Evolutionary conservation across 1,284 basidiomycete genomes (phyloP).

Genomic region (Leccinum subrobustum): DNA sequence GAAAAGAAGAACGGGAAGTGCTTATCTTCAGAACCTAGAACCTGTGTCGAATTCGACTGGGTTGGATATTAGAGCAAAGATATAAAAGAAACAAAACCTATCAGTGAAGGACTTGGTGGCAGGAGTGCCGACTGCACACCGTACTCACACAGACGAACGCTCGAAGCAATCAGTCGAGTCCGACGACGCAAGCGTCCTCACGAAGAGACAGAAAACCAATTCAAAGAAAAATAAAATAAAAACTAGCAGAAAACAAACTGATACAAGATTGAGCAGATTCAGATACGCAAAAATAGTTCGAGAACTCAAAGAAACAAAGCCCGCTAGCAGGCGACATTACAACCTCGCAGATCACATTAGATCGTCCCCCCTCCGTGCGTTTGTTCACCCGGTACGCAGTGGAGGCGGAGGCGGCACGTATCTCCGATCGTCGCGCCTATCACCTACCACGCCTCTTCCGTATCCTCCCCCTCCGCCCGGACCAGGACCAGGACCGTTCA

Average conservation of each 20-base stretch:
- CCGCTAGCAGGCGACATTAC: too few relatives aligned
- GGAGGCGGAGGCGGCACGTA: constrained; percentile 21
- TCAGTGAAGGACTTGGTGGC: neutral
- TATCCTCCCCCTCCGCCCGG: constrained; percentile 7
- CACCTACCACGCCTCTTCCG: constrained; percentile 10
- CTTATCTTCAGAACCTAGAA: constrained; percentile 1
- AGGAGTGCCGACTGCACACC: constrained; percentile 12
- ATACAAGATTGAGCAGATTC: too few relatives aligned
- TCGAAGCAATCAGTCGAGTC: too few relatives aligned
- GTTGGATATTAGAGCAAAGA: neutral
- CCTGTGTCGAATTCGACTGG: constrained; percentile 25
- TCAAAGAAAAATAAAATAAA: too few relatives aligned
- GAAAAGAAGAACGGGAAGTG: too few relatives aligned
- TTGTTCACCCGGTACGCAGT: constrained; percentile 9
- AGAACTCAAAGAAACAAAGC: too few relatives aligned
- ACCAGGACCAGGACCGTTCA: constrained; percentile 1
- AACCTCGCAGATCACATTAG: neutral
- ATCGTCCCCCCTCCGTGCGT: neutral
- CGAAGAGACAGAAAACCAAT: too few relatives aligned
- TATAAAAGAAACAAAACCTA: neutral
- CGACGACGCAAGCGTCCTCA: too few relatives aligned
- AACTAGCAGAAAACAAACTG: too few relatives aligned
- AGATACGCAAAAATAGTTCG: too few relatives aligned
- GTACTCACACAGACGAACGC: too few relatives aligned
- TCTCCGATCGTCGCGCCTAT: constrained; percentile 25